Evolutionary conservation across 2,329 filamentous ascomycete species (phyloP), one percentile per base, ranked within the genome.

Genomic region (Venturia effusa): DNA sequence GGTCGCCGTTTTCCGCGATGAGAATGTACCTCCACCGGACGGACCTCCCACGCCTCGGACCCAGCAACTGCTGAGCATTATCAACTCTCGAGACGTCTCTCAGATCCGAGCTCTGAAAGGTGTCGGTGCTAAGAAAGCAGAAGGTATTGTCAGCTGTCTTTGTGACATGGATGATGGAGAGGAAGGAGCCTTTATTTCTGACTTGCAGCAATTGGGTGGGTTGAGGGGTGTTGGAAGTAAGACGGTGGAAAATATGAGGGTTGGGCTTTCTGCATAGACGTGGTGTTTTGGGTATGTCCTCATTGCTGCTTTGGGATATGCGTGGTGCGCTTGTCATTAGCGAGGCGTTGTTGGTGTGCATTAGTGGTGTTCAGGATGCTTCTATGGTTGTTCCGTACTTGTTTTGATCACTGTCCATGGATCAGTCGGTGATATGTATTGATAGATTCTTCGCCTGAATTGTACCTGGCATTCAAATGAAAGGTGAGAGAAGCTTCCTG

Each of bases 111-210:
- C 83, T 3, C 79, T 92, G 1, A 84, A 85, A 45, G 88, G 88
- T 1, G 86, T 92, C 13, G 89, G 88, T 0, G 80, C 84, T 1
- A 91, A 90, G 77, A 88, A 87, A 72, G 88, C 88, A 2, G 78
- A 81, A 65, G 76, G 74, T 13, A 81, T 81, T 43, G 79, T 81
- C 0, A 77, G 77, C 45, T 77, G 74, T 66, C 68, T 81, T 15
- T 74, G 78, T 39, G 79, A 80, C 67, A 73, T 79, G 72, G 77
- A 78, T n/a, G 72, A 73, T 17, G 75, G 71, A 5, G 74, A 74
- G 59, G 63, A 66, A 59, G 30, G 64, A 64, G 57, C 60, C 64
- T 40, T 65, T 17, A 69, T 81, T 1, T 70, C 68, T 24, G 76
- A 76, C 65, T 64, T 81, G 37, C 74, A 74, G 37, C 71, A 77